These are phyloP conservation scores for Tubosaeta sp. DNA, from an alignment of 768 basidiomycete species.

Conservation along the genomic window DNA sequence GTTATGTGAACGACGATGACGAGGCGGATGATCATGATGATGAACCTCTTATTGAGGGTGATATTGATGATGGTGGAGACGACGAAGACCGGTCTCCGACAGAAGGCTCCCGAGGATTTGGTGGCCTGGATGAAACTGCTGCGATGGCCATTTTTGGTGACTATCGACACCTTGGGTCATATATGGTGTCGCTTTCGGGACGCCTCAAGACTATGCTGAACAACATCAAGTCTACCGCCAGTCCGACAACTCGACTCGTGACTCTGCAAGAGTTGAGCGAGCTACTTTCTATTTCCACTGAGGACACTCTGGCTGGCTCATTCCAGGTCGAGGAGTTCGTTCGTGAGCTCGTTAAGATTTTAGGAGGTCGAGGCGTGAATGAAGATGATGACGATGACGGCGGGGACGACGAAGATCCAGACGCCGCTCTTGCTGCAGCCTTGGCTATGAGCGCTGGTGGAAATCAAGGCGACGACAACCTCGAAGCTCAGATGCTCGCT, in stretches of 20 bases:
- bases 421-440: constrained; percentile 84
- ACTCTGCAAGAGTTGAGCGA: constrained; percentile 95
- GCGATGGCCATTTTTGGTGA: constrained; percentile 83
- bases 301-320: constrained; percentile 94
- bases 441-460: constrained; percentile 74
- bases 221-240: constrained; percentile 81
- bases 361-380: constrained; percentile 73
- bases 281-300: constrained; percentile 91
- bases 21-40: constrained; percentile 47
- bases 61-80: constrained; percentile 41
- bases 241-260: constrained; percentile 79
- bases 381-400: constrained; percentile 70
- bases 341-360: constrained; percentile 84
- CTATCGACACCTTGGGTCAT: constrained; percentile 85
- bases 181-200: constrained; percentile 83
- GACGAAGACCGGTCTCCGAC: constrained; percentile 34
- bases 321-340: constrained; percentile 93
- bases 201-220: constrained; percentile 88
- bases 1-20: constrained; percentile 38
- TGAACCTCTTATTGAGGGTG: constrained; percentile 43
- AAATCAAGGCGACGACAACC: constrained; percentile 76
- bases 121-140: constrained; percentile 61
- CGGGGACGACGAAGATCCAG: constrained; percentile 69
- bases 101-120: constrained; percentile 38
- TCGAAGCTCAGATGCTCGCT: constrained; percentile 93